Evolutionary conservation across 2,329 filamentous ascomycete genomes (phyloP), one percentile per base, ranked within the genome.

Genomic region (Clarireedia paspali): DNA sequence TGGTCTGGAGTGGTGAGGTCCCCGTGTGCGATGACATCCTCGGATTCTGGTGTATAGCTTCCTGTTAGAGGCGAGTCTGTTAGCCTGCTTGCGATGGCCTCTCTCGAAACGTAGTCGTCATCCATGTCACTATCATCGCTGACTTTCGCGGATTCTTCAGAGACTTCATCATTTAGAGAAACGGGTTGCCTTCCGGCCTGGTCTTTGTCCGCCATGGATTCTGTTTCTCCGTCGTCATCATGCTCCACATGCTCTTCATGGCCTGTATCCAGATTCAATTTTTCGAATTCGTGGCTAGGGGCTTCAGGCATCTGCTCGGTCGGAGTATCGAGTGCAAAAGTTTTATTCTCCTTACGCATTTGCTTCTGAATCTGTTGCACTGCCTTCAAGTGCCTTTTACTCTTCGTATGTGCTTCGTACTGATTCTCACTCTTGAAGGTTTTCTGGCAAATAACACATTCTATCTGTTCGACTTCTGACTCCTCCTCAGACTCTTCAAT

Each of bases 361-460:
- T 94, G 85, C 65, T 82, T 80, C 65, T 83, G 84, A 40, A 99
- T 72, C 59, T 91, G 82, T 62, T 91, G 85, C 6, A 96, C 79
- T 2, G 90, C 87, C 69, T 96, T 97, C 59, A 85, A 72, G 66
- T 99, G 94, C 72, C 97, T 99, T 71, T 96, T 99, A 76, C 92
- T 97, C 73, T 87, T 90, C 73, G 96, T 91, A 66, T 99, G 94
- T 3, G 88, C 86, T 66, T 95, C 85, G 59, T 88, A 91, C 67
- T 97, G 92, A 62, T 90, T 91, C 68, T 95, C 88, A 66, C 91
- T 97, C 72, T 96, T 82, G 73, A 97, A 99, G 0, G 73, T 79
- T 62, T 88, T 89, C 62, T 83, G 80, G 71, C 94, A 97, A 4
- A 84, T 81, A 2, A 87, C 80, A 68, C 94, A 97, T 64, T 85